phyloP scores from a whole-genome alignment of 2,329 filamentous ascomycete genomes.

The Microcera coccophila region DNA sequence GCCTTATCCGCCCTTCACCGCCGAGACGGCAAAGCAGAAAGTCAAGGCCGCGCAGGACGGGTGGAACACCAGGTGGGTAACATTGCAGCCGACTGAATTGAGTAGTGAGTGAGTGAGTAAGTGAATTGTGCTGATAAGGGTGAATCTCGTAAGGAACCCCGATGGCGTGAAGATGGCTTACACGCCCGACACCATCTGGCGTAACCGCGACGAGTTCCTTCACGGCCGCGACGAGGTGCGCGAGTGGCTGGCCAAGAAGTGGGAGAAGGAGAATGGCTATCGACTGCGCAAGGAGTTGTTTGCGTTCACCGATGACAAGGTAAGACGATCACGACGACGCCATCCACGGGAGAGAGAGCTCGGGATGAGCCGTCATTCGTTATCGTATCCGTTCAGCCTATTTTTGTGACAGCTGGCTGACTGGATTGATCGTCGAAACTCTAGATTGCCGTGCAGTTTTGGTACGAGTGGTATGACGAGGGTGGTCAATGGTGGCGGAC shows the following conservation, averaged over 20 bases:
- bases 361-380: not conserved
- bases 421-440: no score
- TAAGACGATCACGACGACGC: constrained; percentile 14
- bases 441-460: constrained; percentile 83
- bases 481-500: constrained; percentile 79
- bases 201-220: constrained; percentile 70
- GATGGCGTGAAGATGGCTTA: constrained; percentile 65
- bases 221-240: constrained; percentile 64
- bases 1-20: constrained; percentile 68
- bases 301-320: constrained; percentile 65
- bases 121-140: not conserved
- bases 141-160: constrained; percentile 51
- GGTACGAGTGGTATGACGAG: constrained; percentile 76
- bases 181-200: constrained; percentile 73
- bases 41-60: constrained; percentile 80
- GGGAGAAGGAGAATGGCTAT: constrained; percentile 68
- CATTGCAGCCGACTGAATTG: no score
- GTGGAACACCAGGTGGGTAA: constrained; percentile 70
- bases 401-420: no score
- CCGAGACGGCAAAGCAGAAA: constrained; percentile 66
- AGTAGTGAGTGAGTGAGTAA: not conserved
- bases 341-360: not conserved
- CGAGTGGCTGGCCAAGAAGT: constrained; percentile 67
- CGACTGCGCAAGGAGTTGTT: constrained; percentile 80
- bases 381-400: no score